Conservation (phyloP, 129 eudicot species). For the Escallonia rubra region DNA sequence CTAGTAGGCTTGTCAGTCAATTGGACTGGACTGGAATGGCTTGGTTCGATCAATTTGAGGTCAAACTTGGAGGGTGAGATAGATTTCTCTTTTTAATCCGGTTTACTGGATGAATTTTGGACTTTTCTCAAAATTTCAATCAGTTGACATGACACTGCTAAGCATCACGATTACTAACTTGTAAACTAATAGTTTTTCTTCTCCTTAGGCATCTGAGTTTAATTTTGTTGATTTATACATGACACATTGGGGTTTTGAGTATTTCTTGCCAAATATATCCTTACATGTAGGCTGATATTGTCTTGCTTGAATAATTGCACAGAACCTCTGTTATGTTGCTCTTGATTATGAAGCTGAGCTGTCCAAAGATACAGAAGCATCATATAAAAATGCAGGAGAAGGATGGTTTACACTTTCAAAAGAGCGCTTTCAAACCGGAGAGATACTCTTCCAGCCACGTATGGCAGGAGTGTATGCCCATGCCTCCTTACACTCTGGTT, state of each 20-base stretch:
- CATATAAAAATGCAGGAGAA: constrained; percentile 57
- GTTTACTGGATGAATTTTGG: too few relatives aligned
- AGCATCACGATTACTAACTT: too few relatives aligned
- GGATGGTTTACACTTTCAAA: constrained; percentile 70
- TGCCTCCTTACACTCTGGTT: constrained; percentile 13
- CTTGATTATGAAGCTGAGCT: constrained; percentile 87
- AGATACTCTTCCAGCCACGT: constrained; percentile 85
- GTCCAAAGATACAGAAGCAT: constrained; percentile 67
- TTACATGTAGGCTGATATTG: constrained; percentile 7
- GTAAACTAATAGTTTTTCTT: neutral
- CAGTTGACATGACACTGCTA: too few relatives aligned
- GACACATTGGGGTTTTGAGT: neutral
- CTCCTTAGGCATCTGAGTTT: neutral
- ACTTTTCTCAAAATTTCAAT: too few relatives aligned
- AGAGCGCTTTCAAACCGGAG: constrained; percentile 96
- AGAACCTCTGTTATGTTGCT: constrained; percentile 96
- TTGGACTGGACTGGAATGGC: too few relatives aligned
- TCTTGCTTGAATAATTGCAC: constrained; percentile 29
- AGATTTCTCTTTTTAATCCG: too few relatives aligned
- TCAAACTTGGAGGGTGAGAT: too few relatives aligned
- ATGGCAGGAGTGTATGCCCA: constrained; percentile 88
- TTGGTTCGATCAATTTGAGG: too few relatives aligned
- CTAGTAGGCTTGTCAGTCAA: too few relatives aligned
- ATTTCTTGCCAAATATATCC: neutral
- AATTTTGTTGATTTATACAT: neutral